phyloP scores from a whole-genome alignment of 1,139 yeast genomes.

The Kodamaea sp. region DNA sequence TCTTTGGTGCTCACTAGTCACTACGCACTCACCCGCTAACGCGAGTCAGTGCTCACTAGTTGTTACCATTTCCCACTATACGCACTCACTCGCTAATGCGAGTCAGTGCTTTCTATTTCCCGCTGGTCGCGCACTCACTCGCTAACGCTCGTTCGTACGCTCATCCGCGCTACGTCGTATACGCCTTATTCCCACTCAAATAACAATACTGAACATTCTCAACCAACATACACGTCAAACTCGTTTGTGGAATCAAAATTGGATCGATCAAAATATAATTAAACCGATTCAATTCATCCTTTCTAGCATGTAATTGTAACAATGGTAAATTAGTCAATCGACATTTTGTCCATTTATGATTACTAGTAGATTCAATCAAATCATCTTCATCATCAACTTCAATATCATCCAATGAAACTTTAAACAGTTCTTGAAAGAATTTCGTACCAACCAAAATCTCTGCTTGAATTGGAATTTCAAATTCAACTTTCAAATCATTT shows the following conservation, averaged over 20 bases:
- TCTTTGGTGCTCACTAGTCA: too few relatives aligned
- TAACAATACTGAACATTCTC: conserved; percentile 27
- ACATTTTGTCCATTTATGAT: conserved; percentile 41
- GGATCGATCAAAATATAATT: conserved; percentile 24
- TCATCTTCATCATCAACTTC: conserved; percentile 14
- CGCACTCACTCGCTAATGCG: too few relatives aligned
- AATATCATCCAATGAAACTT: conserved; percentile 13
- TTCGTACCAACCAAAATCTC: conserved; percentile 25
- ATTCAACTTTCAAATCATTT: conserved; percentile 2
- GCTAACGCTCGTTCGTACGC: too few relatives aligned
- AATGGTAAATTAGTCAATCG: conserved; percentile 36
- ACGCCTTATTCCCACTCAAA: conserved; percentile 30
- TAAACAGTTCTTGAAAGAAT: conserved; percentile 28
- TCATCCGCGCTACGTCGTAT: conserved; percentile 6
- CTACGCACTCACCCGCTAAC: too few relatives aligned
- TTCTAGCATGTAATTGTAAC: conserved; percentile 30
- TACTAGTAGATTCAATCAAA: conserved; percentile 25
- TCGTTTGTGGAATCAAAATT: conserved; percentile 10
- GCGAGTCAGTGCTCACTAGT: too few relatives aligned
- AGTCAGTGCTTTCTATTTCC: too few relatives aligned
- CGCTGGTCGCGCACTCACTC: too few relatives aligned
- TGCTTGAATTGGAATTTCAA: conserved; percentile 16
- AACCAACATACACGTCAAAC: conserved; percentile 17
- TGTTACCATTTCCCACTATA: too few relatives aligned
- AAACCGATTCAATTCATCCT: conserved; percentile 33